These are phyloP conservation scores for Hanseniaspora pseudoguilliermondii DNA, from an alignment of 805 yeast genomes.

Conservation along the genomic window DNA sequence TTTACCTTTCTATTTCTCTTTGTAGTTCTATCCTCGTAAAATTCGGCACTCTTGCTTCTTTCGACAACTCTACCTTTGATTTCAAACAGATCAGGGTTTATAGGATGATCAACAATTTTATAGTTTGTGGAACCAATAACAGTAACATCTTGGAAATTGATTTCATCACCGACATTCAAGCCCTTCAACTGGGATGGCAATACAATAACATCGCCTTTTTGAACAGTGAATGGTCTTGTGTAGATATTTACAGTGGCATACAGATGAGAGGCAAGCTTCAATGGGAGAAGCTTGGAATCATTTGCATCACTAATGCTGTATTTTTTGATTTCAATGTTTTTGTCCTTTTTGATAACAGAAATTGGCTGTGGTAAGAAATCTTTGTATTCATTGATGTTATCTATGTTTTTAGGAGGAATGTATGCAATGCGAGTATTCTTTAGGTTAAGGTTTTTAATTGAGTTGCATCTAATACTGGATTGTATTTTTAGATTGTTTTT, in stretches of 20 bases:
- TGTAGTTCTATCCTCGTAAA: slow-evolving; percentile 59
- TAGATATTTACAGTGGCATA: slow-evolving; percentile 77
- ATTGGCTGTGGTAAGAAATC: slow-evolving; percentile 9
- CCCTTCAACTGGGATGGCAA: slow-evolving; percentile 67
- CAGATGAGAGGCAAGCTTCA: slow-evolving; percentile 54
- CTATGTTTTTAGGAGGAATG: not conserved
- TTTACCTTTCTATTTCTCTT: slow-evolving; percentile 67
- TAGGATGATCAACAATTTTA: slow-evolving; percentile 46
- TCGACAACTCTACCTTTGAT: slow-evolving; percentile 75
- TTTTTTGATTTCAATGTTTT: not conserved
- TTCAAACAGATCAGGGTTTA: slow-evolving; percentile 41
- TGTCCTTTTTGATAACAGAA: not conserved
- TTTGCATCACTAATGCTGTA: not conserved
- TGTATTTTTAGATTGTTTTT: not conserved
- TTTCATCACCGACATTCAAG: slow-evolving; percentile 72
- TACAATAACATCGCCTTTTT: slow-evolving; percentile 75
- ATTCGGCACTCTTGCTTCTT: slow-evolving; percentile 68
- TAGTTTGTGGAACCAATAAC: slow-evolving; percentile 77
- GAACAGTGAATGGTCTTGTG: slow-evolving; percentile 74
- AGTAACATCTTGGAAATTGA: slow-evolving; percentile 60
- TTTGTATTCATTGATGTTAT: not conserved
- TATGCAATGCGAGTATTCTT: slow-evolving; percentile 3
- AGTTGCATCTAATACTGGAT: not conserved
- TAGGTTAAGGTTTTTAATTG: not conserved
- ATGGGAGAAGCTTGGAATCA: slow-evolving; percentile 15